Percentiles rank a stretch among this genome's conserved stretches.
These are phyloP conservation scores for Kluyveromyces sp. DNA, from an alignment of 1,139 yeast genomes.

Conservation along the genomic window DNA sequence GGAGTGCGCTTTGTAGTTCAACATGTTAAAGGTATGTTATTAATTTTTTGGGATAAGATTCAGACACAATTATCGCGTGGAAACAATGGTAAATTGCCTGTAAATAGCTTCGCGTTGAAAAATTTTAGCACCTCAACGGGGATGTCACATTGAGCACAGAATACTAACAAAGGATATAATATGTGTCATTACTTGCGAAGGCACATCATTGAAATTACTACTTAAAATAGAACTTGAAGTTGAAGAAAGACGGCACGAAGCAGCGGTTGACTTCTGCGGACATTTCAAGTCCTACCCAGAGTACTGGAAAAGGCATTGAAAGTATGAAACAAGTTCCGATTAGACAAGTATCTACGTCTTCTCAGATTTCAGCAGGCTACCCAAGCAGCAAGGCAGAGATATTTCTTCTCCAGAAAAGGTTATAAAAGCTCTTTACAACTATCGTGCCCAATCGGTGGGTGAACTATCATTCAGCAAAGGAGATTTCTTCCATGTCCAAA, in stretches of 20 bases:
- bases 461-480: slow-evolving; percentile 75
- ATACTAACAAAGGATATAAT: slow-evolving; percentile 5
- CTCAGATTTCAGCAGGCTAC: slow-evolving; percentile 10
- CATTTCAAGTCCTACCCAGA: slow-evolving; percentile 26
- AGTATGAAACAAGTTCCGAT: slow-evolving; percentile 20
- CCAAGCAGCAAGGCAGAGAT: slow-evolving; percentile 11
- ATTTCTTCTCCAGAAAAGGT: slow-evolving; percentile 58
- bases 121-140: background rate
- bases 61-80: too few relatives aligned
- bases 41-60: background rate
- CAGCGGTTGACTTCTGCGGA: slow-evolving; percentile 28
- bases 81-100: background rate
- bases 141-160: background rate
- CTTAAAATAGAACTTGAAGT: slow-evolving; percentile 19
- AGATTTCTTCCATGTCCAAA: slow-evolving; percentile 79
- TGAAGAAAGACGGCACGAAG: slow-evolving; percentile 12
- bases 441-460: slow-evolving; percentile 72
- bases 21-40: slow-evolving; percentile 3
- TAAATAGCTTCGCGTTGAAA: background rate
- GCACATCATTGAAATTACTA: background rate
- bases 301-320: slow-evolving; percentile 12
- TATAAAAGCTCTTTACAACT: slow-evolving; percentile 73
- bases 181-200: background rate
- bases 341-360: slow-evolving; percentile 13
- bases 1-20: too few relatives aligned